Base-by-base conservation (phyloP, 176 grass and related monocot genomes). In the Poa pratensis region DNA sequence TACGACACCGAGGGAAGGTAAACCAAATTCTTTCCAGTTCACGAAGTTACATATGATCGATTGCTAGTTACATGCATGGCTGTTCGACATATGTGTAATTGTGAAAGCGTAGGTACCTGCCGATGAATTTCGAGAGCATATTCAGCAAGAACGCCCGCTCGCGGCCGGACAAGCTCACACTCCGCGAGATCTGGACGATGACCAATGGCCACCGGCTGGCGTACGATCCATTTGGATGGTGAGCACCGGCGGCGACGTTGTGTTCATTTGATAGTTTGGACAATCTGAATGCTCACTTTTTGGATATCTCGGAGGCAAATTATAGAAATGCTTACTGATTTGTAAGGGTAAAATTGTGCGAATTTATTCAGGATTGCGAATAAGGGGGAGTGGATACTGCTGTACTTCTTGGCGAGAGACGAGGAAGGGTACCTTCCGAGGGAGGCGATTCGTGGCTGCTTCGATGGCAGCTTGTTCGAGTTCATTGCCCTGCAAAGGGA, bases 1-100 rank as follows among this genome's bases (percentile, higher is more conserved):
- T 95, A 88, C 0, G 92, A 97, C 82, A 87, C 65, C 17, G 95
- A 97, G 87, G 95, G 95, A 78, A 93, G 91, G 95, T 97, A 94
- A 19, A 1, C 15, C 14, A 19, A 52, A 53, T 51, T 0, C 14
- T 19, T 52, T 6, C 3, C n/a, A 22, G 16, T 16, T 67, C 18
- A 66, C 10, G 50, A n/a, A 18, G 46, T 12, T 32, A 4, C 26
- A 37, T 74, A 17, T 18, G 3, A 74, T 50, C 13, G 37, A 40
- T 40, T 74, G 45, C 46, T 51, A 74, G 40, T 9, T 43, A 9
- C 42, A 43, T 40, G 37, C 32, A 39, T 75, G 24, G 49, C 46
- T 28, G 23, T 28, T 26, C 14, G 70, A 46, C 43, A 73, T 48
- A 14, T 18, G 19, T 50, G 28, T 27, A 7, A 84, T 14, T 32